Conservation (phyloP, 2,329 filamentous ascomycete species). For the Neopestalotiopsis rosae region DNA sequence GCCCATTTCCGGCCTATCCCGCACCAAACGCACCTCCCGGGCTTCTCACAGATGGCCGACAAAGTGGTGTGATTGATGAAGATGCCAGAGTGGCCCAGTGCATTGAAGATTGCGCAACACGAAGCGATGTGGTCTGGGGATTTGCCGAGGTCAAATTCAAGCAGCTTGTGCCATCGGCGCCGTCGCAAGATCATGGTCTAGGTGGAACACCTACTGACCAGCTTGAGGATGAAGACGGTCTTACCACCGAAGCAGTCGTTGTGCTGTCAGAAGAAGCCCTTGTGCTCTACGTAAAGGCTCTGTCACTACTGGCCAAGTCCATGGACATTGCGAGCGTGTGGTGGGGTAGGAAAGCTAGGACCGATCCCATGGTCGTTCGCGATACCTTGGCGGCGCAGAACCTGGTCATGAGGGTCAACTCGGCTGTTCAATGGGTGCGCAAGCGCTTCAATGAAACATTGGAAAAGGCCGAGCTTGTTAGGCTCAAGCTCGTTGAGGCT, state of each 20-base stretch:
- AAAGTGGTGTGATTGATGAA: slow-evolving; percentile 71
- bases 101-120: slow-evolving; percentile 90
- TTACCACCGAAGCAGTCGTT: slow-evolving; percentile 86
- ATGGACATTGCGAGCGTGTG: slow-evolving; percentile 95
- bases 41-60: slow-evolving; percentile 71
- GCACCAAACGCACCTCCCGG: slow-evolving; percentile 65
- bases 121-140: slow-evolving; percentile 94
- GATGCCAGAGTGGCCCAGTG: slow-evolving; percentile 78
- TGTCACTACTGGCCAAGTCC: slow-evolving; percentile 87
- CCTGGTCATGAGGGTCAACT: slow-evolving; percentile 78
- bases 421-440: slow-evolving; percentile 94
- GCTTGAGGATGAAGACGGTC: slow-evolving; percentile 72
- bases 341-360: slow-evolving; percentile 83
- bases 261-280: slow-evolving; percentile 91
- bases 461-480: slow-evolving; percentile 95
- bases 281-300: slow-evolving; percentile 93
- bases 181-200: slow-evolving; percentile 75
- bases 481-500: slow-evolving; percentile 82
- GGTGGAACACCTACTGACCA: slow-evolving; percentile 65
- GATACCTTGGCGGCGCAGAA: slow-evolving; percentile 52
- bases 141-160: slow-evolving; percentile 99
- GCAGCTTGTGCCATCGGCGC: slow-evolving; percentile 88
- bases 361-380: slow-evolving; percentile 54
- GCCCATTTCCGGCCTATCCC: slow-evolving; percentile 85
- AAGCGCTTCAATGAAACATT: slow-evolving; percentile 95